Percentiles rank a stretch among this genome's conserved stretches.
Evolutionary conservation across 1,139 yeast genomes (phyloP).

Genomic region (Lodderomyces parapsilosis): DNA sequence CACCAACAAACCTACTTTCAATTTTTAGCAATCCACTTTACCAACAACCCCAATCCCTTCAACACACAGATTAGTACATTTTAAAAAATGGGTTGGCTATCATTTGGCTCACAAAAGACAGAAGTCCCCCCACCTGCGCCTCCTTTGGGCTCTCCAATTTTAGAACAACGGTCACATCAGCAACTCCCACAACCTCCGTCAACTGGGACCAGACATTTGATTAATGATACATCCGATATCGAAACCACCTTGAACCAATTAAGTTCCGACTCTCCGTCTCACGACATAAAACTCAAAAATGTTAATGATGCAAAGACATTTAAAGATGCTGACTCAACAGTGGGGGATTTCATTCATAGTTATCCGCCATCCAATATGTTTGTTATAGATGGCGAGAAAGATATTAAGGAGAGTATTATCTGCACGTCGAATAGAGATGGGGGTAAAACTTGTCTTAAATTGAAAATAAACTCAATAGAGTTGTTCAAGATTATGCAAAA

Average conservation of each 20-base stretch:
- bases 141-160: slow-evolving; percentile 16
- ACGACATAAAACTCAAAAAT: slow-evolving; percentile 8
- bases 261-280: slow-evolving; percentile 7
- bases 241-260: slow-evolving; percentile 36
- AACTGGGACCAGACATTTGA: slow-evolving; percentile 16
- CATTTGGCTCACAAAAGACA: slow-evolving; percentile 10
- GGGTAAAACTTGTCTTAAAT: slow-evolving; percentile 48
- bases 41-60: not conserved
- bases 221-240: slow-evolving; percentile 31
- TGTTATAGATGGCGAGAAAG: slow-evolving; percentile 46
- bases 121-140: slow-evolving; percentile 4
- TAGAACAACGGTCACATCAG: slow-evolving; percentile 38
- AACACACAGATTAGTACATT: too few species aligned
- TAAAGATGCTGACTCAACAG: slow-evolving; percentile 14
- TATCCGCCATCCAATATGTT: slow-evolving; percentile 32
- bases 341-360: slow-evolving; percentile 19
- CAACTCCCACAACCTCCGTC: not conserved
- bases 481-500: slow-evolving; percentile 48
- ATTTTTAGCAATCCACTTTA: not conserved
- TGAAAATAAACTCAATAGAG: slow-evolving; percentile 36
- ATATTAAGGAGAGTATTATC: slow-evolving; percentile 38
- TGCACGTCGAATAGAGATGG: slow-evolving; percentile 40
- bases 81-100: slow-evolving; percentile 17
- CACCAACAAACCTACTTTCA: not conserved
- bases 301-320: not conserved